Conservation (phyloP, 2,329 filamentous ascomycete species). For the Paracoccidioides brasiliensis region DNA sequence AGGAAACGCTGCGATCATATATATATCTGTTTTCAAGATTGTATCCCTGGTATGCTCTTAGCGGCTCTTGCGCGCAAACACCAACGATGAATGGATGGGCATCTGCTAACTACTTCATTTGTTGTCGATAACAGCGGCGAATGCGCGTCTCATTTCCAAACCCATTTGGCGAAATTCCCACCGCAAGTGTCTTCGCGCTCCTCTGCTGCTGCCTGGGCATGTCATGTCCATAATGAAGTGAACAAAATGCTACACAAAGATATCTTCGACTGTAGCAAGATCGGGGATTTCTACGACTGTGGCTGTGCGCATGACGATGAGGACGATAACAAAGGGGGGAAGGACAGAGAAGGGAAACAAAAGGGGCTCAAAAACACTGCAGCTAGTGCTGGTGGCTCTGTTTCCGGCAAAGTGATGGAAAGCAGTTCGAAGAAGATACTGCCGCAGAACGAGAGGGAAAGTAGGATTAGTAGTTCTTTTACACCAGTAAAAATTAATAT, state of each 20-base stretch:
- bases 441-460: slow-evolving; percentile 5
- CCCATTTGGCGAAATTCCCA: slow-evolving; percentile 48
- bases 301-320: slow-evolving; percentile 47
- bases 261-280: slow-evolving; percentile 50
- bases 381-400: background rate
- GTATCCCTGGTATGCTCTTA: slow-evolving; percentile 44
- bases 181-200: slow-evolving; percentile 50
- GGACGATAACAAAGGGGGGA: slow-evolving; percentile 11
- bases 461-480: background rate
- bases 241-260: slow-evolving; percentile 49
- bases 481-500: slow-evolving; percentile 10
- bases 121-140: slow-evolving; percentile 38
- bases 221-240: slow-evolving; percentile 54
- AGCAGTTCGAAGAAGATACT: slow-evolving; percentile 1
- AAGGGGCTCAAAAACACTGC: background rate
- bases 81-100: background rate
- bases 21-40: slow-evolving; percentile 52
- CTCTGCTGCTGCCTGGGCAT: slow-evolving; percentile 52
- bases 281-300: slow-evolving; percentile 55
- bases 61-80: background rate
- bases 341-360: background rate
- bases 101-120: background rate
- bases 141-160: slow-evolving; percentile 51
- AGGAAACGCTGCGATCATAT: slow-evolving; percentile 45
- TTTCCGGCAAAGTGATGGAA: background rate